Evolutionary conservation across 176 grass and related monocot genomes (phyloP), one percentile per base, ranked within the genome.

Genomic region (Saccharum spontaneum): DNA sequence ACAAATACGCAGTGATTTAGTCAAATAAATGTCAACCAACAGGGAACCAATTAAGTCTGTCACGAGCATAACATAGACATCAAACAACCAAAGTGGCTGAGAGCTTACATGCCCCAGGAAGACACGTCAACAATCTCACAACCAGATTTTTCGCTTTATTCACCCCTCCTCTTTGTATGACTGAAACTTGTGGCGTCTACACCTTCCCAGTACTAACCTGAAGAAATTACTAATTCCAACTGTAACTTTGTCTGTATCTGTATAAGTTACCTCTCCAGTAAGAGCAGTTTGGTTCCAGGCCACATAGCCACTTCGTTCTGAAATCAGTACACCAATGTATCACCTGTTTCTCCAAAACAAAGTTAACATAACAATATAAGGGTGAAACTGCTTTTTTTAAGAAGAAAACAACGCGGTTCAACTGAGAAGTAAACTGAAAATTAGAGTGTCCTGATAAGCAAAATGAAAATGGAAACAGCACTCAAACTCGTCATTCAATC

Each of bases 1-100:
- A 9, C 16, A 24, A 85, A 69, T 31, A 11, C 7, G 64, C 41
- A 7, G 83, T 55, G 88, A 71, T 82, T 73, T 73, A 66, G 45
- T 86, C 79, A 55, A 94, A 57, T 87, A 77, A 81, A 82, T 75
- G 84, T 60, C 86, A 82, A 82, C 77, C 37, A 84, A 64, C 38
- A 80, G 86, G 22, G 49, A 80, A 72, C 34, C 79, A 60, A 78
- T 86, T 83, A 91, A 79, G 57, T 82, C 10, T 73, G 3, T 91
- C 92, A 94, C 86, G 84, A 81, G 84, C 49, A 77, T 90, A 46
- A 68, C 87, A 78, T 84, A 84, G 23, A 63, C 78, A 76, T 89
- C 88, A 44, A 80, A 79, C 71, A 70, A 54, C 78, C 81, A 82
- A 85, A 89, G 59, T 81, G 39, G 64, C 70, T 34, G 76, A 72